These are phyloP conservation scores for Lentinula edodes DNA, from an alignment of 768 basidiomycete genomes.

Conservation along the genomic window DNA sequence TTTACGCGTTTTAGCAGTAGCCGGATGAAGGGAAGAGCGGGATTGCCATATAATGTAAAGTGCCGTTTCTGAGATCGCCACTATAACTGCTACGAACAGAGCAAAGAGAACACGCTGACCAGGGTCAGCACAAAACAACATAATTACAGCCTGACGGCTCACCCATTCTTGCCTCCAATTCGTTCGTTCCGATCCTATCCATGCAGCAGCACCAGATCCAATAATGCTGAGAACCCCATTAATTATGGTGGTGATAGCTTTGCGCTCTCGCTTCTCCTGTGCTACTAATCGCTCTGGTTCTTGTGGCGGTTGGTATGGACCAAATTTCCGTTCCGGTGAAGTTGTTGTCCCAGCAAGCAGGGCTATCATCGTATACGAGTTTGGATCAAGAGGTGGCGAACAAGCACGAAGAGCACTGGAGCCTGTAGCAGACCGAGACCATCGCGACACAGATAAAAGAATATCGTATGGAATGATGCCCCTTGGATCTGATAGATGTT, in stretches of 20 bases:
- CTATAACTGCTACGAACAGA: conserved; percentile 53
- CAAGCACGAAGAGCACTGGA: conserved; percentile 22
- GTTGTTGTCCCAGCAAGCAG: conserved; percentile 74
- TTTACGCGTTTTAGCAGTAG: background rate
- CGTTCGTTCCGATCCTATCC: conserved; percentile 64
- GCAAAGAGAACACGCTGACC: conserved; percentile 56
- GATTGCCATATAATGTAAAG: conserved; percentile 74
- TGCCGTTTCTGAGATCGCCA: conserved; percentile 64
- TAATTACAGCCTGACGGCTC: conserved; percentile 20
- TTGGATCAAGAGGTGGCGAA: conserved; percentile 41
- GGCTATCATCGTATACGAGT: conserved; percentile 63
- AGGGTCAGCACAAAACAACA: conserved; percentile 4
- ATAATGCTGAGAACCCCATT: conserved; percentile 69
- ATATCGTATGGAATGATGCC: conserved; percentile 58
- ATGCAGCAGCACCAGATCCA: conserved; percentile 62
- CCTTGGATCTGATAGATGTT: conserved; percentile 27
- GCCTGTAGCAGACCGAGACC: conserved; percentile 56
- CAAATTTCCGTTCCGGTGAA: conserved; percentile 73
- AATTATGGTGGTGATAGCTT: conserved; percentile 61
- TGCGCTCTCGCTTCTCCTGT: conserved; percentile 47
- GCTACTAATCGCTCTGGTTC: conserved; percentile 44
- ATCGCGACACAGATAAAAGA: conserved; percentile 56
- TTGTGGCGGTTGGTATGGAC: conserved; percentile 38
- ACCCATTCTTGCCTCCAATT: conserved; percentile 77
- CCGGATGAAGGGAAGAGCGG: conserved; percentile 22